Conservation (phyloP, 2,329 filamentous ascomycete species). For the Colletotrichum australisinense region DNA sequence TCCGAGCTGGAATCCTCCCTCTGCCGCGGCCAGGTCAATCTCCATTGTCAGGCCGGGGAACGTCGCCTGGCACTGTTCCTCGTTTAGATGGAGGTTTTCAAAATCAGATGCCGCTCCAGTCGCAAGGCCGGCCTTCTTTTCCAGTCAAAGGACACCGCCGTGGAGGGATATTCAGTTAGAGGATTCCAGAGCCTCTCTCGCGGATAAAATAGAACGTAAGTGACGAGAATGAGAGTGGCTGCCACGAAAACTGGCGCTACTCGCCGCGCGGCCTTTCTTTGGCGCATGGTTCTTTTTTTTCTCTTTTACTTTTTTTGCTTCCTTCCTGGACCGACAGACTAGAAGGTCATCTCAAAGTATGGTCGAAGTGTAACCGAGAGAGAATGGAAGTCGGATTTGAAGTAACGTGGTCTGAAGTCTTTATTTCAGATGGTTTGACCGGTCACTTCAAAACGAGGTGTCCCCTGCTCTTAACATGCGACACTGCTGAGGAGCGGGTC, state of each 20-base stretch:
- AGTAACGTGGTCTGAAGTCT: not conserved
- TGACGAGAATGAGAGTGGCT: not conserved
- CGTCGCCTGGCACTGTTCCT: conserved; percentile 52
- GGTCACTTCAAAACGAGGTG: not conserved
- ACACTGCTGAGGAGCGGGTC: not conserved
- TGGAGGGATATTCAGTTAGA: not conserved
- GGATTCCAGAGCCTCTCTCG: not conserved
- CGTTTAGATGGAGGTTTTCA: conserved; percentile 52
- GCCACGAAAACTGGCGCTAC: conserved; percentile 13
- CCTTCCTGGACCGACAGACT: not conserved
- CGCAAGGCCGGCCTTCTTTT: not conserved
- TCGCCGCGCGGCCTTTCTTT: conserved; percentile 1
- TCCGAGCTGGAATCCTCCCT: conserved; percentile 56
- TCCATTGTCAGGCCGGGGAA: conserved; percentile 61
- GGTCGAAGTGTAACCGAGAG: not conserved
- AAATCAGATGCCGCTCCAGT: not conserved
- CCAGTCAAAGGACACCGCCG: not conserved
- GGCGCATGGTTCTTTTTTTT: conserved; percentile 6
- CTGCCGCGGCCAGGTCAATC: conserved; percentile 56
- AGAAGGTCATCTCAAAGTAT: not conserved
- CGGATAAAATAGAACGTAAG: not conserved
- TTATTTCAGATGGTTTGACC: not conserved
- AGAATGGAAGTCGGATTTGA: not conserved
- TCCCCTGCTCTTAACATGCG: conserved; percentile 16
- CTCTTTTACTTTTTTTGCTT: too few relatives aligned